These are phyloP conservation scores for Pleurotus platypus DNA, from an alignment of 768 basidiomycete genomes.

Conservation along the genomic window DNA sequence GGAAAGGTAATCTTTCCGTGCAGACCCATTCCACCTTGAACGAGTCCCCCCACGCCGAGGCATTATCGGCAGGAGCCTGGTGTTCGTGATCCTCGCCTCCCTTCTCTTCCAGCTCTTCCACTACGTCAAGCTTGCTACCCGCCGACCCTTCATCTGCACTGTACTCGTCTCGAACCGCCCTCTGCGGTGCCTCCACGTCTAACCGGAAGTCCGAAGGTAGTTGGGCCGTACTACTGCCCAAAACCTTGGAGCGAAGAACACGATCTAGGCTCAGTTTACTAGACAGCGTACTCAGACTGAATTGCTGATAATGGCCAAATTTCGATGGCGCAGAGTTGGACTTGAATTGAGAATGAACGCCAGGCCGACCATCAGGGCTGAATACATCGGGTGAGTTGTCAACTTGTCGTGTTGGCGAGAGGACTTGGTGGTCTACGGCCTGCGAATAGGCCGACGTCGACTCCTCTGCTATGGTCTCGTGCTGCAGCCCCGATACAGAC, in stretches of 20 bases:
- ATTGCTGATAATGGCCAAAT: slow-evolving; percentile 33
- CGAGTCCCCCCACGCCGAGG: slow-evolving; percentile 63
- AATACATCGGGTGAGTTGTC: slow-evolving; percentile 28
- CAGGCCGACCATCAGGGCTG: background rate
- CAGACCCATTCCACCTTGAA: slow-evolving; percentile 85
- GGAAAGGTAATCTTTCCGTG: slow-evolving; percentile 69
- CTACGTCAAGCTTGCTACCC: slow-evolving; percentile 13
- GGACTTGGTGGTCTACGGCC: background rate
- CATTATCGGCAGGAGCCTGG: slow-evolving; percentile 12
- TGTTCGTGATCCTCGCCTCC: slow-evolving; percentile 19
- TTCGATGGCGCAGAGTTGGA: slow-evolving; percentile 51
- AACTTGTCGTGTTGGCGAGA: slow-evolving; percentile 4
- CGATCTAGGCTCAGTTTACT: slow-evolving; percentile 29
- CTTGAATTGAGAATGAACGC: background rate
- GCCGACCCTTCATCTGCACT: slow-evolving; percentile 4
- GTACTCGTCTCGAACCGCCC: slow-evolving; percentile 24
- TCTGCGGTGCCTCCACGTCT: slow-evolving; percentile 35
- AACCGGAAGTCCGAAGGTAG: slow-evolving; percentile 28
- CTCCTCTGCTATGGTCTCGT: slow-evolving; percentile 24
- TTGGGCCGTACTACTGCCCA: background rate
- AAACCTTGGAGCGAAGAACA: background rate
- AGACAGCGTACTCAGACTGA: slow-evolving; percentile 22
- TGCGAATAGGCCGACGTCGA: slow-evolving; percentile 25
- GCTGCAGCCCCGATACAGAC: slow-evolving; percentile 14
- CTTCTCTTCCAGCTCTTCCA: slow-evolving; percentile 24